These are phyloP conservation scores for Takakia lepidozioides DNA, from an alignment of 225 moss, liverwort and hornwort genomes.

Conservation along the genomic window DNA sequence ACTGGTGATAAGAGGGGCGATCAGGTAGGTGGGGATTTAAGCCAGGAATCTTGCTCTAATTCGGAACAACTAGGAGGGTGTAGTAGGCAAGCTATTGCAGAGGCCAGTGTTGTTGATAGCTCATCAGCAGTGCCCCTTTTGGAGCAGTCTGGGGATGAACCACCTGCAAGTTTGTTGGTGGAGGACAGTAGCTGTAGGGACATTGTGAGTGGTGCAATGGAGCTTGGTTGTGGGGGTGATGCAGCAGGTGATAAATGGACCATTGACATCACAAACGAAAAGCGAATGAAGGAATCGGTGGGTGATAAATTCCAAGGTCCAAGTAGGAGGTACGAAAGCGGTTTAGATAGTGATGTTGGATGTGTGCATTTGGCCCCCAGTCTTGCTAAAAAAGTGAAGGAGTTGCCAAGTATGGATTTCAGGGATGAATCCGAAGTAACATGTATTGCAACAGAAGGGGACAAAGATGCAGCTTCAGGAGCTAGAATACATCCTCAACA, in stretches of 20 bases:
- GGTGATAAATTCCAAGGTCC: background rate
- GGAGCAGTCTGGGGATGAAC: background rate
- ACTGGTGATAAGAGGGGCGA: background rate
- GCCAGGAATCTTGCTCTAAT: background rate
- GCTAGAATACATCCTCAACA: background rate
- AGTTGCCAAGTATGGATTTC: constrained; percentile 6
- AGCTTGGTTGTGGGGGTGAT: background rate
- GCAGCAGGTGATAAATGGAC: background rate
- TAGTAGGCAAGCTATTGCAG: background rate
- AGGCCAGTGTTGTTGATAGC: constrained; percentile 1
- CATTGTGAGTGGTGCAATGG: background rate
- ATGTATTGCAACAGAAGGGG: background rate
- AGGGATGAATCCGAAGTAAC: constrained; percentile 1
- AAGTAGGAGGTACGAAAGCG: background rate
- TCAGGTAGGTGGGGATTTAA: background rate
- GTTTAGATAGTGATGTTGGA: constrained; percentile 1
- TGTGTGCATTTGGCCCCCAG: constrained; percentile 2
- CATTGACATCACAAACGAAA: background rate
- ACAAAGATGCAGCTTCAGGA: background rate
- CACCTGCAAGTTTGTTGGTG: background rate
- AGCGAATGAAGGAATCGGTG: background rate
- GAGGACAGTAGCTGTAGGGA: background rate
- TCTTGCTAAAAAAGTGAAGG: background rate
- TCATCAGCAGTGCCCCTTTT: background rate
- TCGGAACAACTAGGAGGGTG: background rate